Base-by-base conservation (phyloP, 805 yeast species). In the Yamadazyma philogaea region DNA sequence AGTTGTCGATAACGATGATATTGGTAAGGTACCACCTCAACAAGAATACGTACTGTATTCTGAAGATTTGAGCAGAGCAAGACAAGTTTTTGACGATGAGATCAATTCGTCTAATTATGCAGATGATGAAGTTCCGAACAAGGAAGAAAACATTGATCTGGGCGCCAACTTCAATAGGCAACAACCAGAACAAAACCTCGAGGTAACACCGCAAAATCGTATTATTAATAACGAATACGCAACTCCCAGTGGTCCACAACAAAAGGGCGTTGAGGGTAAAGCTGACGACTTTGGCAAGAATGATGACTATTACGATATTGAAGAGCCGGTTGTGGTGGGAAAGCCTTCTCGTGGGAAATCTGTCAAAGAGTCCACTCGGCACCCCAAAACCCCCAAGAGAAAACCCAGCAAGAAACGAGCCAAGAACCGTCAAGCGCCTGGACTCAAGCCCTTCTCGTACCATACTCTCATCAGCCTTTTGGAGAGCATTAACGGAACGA, bases 401-500 rank as follows among this genome's bases (percentile, higher is more conserved):
- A 48, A 47, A 36, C 36, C 51, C 41, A 46, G 42, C 12, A 36
- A 42, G 20, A 40, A 30, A 19, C 46, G 52, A 42, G 30, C 43
- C 3, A 38, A 39, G 21, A 33, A 34, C 6, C 44, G 42, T 12
- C 31, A 40, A 6, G 36, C 44, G n/a, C 42, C 35, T 7, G 51
- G 49, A 37, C 48, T 59, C 26, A 66, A 63, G 42, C 75, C 74
- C 14, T 70, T 70, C 43, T 59, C 67, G 15, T 69, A 69, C 47
- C 55, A 56, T 37, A 69, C 83, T 0, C 60, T 79, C 26, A 77
- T 80, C 8, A 70, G 72, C 37, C 60, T 78, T 18, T 57, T 78
- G 30, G 78, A 76, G 51, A 77, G 82, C 31, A 75, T 79, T 37
- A 81, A 79, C 54, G 83, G 83, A 7, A 75, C 81, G 6, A 72